Conservation (phyloP, 169 alveolate species). For the Eimeria acervulina region DNA sequence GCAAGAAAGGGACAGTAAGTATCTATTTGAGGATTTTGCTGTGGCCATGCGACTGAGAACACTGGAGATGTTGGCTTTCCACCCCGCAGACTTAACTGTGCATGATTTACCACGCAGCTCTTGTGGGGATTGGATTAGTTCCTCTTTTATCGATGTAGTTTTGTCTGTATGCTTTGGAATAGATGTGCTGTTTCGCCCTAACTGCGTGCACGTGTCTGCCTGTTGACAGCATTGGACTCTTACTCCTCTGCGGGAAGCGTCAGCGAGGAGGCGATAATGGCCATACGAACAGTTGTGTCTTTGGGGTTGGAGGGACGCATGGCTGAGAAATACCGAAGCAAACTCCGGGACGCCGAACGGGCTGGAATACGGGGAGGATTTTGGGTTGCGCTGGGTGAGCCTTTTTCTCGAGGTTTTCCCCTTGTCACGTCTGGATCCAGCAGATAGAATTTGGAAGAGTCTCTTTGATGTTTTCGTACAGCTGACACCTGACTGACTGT, state of each 20-base stretch:
- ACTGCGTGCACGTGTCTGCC: neutral
- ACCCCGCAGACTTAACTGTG: no score
- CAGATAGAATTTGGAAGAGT: neutral
- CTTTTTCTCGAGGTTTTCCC: neutral
- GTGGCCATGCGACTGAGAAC: neutral
- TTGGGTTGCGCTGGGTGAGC: constrained; percentile 47
- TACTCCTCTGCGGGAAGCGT: constrained; percentile 81
- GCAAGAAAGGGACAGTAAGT: constrained; percentile 32
- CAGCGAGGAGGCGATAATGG: constrained; percentile 80
- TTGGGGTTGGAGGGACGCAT: constrained; percentile 73
- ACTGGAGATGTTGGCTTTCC: neutral
- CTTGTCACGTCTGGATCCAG: neutral
- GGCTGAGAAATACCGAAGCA: neutral
- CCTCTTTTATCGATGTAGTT: no score
- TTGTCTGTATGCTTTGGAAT: neutral
- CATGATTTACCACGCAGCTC: no score
- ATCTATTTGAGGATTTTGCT: neutral
- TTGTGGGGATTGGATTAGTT: no score
- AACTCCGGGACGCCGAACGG: constrained; percentile 53
- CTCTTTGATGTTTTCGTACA: no score
- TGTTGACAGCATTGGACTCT: neutral
- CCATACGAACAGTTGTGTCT: constrained; percentile 78
- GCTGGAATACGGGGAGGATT: constrained; percentile 53
- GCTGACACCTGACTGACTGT: no score
- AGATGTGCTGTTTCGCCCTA: neutral